These are phyloP conservation scores for Agaricus bisporus DNA, from an alignment of 768 basidiomycete species.

Conservation along the genomic window DNA sequence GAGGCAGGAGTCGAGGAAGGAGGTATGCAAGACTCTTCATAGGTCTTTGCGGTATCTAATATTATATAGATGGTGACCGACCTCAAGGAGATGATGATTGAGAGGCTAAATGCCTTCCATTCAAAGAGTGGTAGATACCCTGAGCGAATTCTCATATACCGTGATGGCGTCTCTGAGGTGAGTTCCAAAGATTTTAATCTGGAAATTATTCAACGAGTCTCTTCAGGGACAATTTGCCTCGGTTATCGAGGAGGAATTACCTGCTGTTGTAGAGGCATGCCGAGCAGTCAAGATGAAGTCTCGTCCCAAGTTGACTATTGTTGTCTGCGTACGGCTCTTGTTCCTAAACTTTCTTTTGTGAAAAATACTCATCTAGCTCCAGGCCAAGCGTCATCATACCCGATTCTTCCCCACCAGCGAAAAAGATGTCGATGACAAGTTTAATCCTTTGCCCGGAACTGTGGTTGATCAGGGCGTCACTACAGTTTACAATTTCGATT, in stretches of 20 bases:
- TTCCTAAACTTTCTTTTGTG: constrained; percentile 10
- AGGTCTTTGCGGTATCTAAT: neutral
- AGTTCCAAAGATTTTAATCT: constrained; percentile 16
- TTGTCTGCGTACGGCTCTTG: constrained; percentile 62
- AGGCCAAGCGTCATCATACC: constrained; percentile 48
- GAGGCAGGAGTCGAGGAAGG: constrained; percentile 70
- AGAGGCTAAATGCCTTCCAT: constrained; percentile 52
- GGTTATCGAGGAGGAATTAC: constrained; percentile 61
- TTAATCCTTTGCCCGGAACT: constrained; percentile 73
- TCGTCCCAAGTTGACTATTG: constrained; percentile 57
- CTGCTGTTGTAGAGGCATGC: constrained; percentile 56
- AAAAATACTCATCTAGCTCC: constrained; percentile 8
- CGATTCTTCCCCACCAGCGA: constrained; percentile 59
- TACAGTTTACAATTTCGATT: constrained; percentile 58
- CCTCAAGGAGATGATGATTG: constrained; percentile 57
- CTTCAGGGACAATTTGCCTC: constrained; percentile 66
- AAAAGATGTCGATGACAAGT: constrained; percentile 50
- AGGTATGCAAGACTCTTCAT: constrained; percentile 36
- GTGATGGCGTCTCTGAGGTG: constrained; percentile 82
- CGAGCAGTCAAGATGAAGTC: constrained; percentile 37
- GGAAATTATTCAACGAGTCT: constrained; percentile 12
- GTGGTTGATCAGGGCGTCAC: constrained; percentile 80
- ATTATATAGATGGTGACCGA: constrained; percentile 67
- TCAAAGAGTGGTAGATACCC: constrained; percentile 47
- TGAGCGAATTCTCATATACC: constrained; percentile 62